Conservation (phyloP, 805 yeast species). For the Lachancea lanzarotensis region DNA sequence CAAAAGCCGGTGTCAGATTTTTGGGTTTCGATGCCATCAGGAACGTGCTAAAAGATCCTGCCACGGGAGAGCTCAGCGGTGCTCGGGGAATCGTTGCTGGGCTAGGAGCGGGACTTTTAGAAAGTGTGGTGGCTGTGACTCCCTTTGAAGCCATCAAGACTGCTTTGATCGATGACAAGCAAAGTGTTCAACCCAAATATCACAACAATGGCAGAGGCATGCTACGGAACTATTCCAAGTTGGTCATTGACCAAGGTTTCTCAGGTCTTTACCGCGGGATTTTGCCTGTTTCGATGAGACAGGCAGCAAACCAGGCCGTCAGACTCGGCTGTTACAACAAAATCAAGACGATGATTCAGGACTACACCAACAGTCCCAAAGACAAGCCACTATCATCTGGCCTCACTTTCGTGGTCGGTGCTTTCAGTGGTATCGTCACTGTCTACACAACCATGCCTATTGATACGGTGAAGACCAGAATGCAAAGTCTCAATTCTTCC, state of each 20-base stretch:
- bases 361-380: slow-evolving; percentile 58
- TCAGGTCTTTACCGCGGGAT: slow-evolving; percentile 83
- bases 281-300: slow-evolving; percentile 89
- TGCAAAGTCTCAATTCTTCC: slow-evolving; percentile 86
- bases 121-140: slow-evolving; percentile 88
- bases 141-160: slow-evolving; percentile 97
- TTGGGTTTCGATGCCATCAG: slow-evolving; percentile 88
- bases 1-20: slow-evolving; percentile 92
- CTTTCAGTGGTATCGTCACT: slow-evolving; percentile 82
- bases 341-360: slow-evolving; percentile 72
- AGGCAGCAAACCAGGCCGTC: slow-evolving; percentile 93
- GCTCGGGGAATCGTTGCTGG: slow-evolving; percentile 93
- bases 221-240: slow-evolving; percentile 36
- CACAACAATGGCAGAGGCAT: slow-evolving; percentile 55
- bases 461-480: slow-evolving; percentile 92
- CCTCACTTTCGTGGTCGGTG: slow-evolving; percentile 82
- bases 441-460: slow-evolving; percentile 94
- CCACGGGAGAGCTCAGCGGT: slow-evolving; percentile 77
- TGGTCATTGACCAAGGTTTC: slow-evolving; percentile 72
- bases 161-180: slow-evolving; percentile 90
- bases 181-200: slow-evolving; percentile 68
- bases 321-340: slow-evolving; percentile 89
- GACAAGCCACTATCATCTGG: slow-evolving; percentile 68
- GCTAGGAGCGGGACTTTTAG: slow-evolving; percentile 93
- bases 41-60: slow-evolving; percentile 64